Evolutionary conservation across 1,139 yeast species (phyloP).

Genomic region (Candida smagusa): DNA sequence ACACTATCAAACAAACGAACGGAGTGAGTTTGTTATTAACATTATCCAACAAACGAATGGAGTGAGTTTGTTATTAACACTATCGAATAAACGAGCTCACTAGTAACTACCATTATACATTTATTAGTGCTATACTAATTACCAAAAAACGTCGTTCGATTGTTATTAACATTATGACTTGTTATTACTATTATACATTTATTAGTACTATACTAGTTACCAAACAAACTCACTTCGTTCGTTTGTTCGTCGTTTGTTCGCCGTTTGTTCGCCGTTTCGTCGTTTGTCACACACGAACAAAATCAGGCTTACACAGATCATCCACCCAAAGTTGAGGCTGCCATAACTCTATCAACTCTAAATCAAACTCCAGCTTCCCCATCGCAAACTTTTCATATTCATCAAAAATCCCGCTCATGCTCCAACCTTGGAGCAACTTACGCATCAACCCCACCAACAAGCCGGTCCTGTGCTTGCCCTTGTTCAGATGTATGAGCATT

Average conservation of each 20-base stretch:
- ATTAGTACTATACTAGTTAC: no score
- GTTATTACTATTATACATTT: no score
- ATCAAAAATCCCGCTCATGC: constrained; percentile 86
- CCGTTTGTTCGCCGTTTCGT: background rate
- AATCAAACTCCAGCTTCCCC: constrained; percentile 89
- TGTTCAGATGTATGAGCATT: constrained; percentile 83
- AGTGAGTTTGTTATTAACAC: background rate
- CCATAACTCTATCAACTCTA: constrained; percentile 58
- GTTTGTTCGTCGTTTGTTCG: background rate
- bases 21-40: background rate
- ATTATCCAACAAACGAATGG: background rate
- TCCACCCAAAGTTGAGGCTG: constrained; percentile 42
- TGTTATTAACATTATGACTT: no score
- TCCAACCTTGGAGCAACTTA: constrained; percentile 87
- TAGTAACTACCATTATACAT: no score
- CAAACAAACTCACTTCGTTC: no score
- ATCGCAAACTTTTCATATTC: constrained; percentile 91
- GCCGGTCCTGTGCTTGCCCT: constrained; percentile 94
- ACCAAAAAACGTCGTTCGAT: no score
- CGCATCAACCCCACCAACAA: constrained; percentile 86
- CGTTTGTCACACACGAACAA: constrained; percentile 23
- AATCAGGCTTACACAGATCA: constrained; percentile 33
- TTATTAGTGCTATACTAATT: no score
- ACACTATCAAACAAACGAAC: background rate
- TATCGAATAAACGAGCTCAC: background rate